Evolutionary conservation across 2,329 filamentous ascomycete genomes (phyloP).

Genomic region (Cladobotryum mycophilum): DNA sequence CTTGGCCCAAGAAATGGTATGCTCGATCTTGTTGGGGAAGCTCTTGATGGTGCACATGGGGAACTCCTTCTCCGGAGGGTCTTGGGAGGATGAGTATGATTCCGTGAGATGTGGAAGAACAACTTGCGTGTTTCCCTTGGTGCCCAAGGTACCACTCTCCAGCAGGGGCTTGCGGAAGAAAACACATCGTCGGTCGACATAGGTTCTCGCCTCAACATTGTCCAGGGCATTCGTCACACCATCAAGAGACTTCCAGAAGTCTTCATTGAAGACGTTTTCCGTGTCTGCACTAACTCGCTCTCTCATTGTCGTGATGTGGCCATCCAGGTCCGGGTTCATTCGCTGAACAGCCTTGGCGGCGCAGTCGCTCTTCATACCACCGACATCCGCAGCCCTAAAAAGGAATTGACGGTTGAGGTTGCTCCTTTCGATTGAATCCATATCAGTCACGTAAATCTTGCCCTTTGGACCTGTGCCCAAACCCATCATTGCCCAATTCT

Average conservation of each 20-base stretch:
- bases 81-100: conserved; percentile 91
- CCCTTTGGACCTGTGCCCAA: conserved; percentile 82
- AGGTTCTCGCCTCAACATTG: conserved; percentile 94
- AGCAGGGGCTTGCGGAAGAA: conserved; percentile 97
- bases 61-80: conserved; percentile 97
- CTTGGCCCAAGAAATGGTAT: conserved; percentile 96
- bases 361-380: conserved; percentile 92
- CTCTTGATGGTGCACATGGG: conserved; percentile 97
- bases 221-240: conserved; percentile 95
- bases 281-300: conserved; percentile 90
- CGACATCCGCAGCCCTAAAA: conserved; percentile 89
- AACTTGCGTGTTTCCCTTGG: conserved; percentile 97
- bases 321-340: conserved; percentile 90
- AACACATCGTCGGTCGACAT: conserved; percentile 91
- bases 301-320: conserved; percentile 78
- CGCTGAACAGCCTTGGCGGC: conserved; percentile 81
- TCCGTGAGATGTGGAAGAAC: conserved; percentile 87
- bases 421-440: conserved; percentile 98
- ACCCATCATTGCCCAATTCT: conserved; percentile 99
- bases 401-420: conserved; percentile 97
- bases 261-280: conserved; percentile 88
- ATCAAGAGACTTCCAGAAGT: conserved; percentile 82
- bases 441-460: conserved; percentile 89
- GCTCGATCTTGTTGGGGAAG: conserved; percentile 97
- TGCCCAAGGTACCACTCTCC: conserved; percentile 96